Evolutionary conservation across 768 basidiomycete species (phyloP), one percentile per base, ranked within the genome.

Genomic region (Agrocybe pediades): DNA sequence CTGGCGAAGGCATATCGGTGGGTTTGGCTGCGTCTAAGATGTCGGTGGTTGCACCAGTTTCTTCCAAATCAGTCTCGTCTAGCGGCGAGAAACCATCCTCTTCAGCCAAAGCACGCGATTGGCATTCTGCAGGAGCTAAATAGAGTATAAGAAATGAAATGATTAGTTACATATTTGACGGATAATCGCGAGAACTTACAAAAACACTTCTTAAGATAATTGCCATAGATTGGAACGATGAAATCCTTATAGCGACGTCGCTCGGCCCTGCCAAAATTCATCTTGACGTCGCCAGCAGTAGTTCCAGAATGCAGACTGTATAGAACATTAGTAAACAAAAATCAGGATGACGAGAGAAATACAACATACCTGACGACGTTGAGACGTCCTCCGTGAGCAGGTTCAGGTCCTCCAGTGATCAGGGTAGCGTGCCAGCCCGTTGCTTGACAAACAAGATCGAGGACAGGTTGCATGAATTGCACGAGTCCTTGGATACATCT

Each of bases 191-290:
- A 25, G 1, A 9, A 52, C 51, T 45, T 16, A 52, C 51, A 24
- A 17, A 24, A 52, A 30, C 51, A 45, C n/a, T 39, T 27, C 11
- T 17, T 29, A 15, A 52, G 16, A 20, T 39, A 52, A n/a, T 30
- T 9, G 0, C 43, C 43, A 25, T n/a, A 52, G 19, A 52, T 25
- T 15, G 51, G 43, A 6, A 52, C 8, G 17, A 52, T 36, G 16
- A 24, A 9, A 1, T 27, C 25, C n/a, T 52, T 39, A 19, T 39
- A 46, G 5, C 21, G 30, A 6, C 29, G 15, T 3, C 30, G 43
- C 25, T 52, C 51, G 6, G 51, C 51, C 2, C 36, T 5, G 2
- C 51, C 51, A 39, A 52, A 52, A 9, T 52, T 52, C 51, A 52
- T 52, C n/a, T 45, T 36, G 7, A 46, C 16, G 39, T 52, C 43